These are phyloP conservation scores for Amaranthus cruentus DNA, from an alignment of 148 eudicot species.

Conservation along the genomic window DNA sequence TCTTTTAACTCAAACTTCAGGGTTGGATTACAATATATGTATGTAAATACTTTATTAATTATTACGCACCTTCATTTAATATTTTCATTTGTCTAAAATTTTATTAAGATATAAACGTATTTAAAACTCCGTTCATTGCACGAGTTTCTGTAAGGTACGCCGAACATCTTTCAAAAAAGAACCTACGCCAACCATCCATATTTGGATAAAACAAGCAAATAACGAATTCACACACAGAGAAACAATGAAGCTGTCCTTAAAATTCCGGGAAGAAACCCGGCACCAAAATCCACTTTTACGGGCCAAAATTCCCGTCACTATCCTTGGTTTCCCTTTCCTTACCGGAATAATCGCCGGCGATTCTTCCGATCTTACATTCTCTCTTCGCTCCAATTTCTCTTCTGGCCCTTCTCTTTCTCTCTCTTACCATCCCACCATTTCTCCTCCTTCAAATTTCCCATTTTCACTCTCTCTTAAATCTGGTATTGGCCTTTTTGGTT, in stretches of 20 bases:
- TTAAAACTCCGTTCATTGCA: no score
- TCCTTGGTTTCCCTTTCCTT: constrained; percentile 67
- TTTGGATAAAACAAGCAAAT: no score
- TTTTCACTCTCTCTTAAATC: constrained; percentile 65
- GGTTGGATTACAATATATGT: no score
- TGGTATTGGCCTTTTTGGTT: constrained; percentile 67
- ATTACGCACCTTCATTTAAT: no score
- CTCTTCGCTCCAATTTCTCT: constrained; percentile 67
- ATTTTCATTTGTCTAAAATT: no score
- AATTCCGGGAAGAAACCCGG: constrained; percentile 43
- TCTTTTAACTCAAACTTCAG: no score
- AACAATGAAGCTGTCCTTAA: constrained; percentile 55
- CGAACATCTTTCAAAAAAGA: no score
- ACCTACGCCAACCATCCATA: no score
- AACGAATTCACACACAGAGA: no score
- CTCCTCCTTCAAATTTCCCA: constrained; percentile 34
- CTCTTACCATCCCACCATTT: constrained; percentile 54
- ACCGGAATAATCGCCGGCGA: constrained; percentile 60
- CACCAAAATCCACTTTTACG: constrained; percentile 54
- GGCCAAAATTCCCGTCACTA: constrained; percentile 67
- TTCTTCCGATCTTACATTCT: constrained; percentile 66
- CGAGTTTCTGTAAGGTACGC: no score
- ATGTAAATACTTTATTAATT: no score
- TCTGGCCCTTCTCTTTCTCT: constrained; percentile 75
- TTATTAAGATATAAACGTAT: no score